These are phyloP conservation scores for Hydnomerulius pinastri DNA, from an alignment of 768 basidiomycete genomes.

Conservation along the genomic window DNA sequence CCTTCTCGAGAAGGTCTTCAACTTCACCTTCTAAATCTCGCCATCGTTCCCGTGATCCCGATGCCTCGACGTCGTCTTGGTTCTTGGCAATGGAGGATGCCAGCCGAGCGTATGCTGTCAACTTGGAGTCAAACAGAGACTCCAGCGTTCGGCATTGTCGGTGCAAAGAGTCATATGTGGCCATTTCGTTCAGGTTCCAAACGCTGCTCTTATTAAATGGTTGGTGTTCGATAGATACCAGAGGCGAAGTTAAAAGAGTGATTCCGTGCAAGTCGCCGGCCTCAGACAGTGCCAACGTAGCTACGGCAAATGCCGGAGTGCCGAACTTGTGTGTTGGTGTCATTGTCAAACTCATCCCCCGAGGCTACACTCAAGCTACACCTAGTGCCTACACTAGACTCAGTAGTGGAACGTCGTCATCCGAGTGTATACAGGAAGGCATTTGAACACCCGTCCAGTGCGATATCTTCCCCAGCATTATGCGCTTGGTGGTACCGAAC, in stretches of 20 bases:
- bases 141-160: constrained; percentile 93
- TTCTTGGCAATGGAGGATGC: constrained; percentile 64
- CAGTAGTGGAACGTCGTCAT: too few relatives aligned
- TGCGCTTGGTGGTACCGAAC: too few relatives aligned
- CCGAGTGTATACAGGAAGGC: too few relatives aligned
- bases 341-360: too few relatives aligned
- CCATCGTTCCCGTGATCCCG: constrained; percentile 72
- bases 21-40: constrained; percentile 84
- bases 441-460: too few relatives aligned
- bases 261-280: too few relatives aligned
- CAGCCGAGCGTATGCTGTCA: constrained; percentile 88
- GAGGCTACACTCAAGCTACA: too few relatives aligned
- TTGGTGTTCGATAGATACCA: too few relatives aligned
- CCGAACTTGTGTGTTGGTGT: too few relatives aligned
- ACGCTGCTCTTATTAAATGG: neutral
- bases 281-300: too few relatives aligned
- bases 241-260: neutral
- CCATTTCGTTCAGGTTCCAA: constrained; percentile 44
- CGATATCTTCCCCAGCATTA: too few relatives aligned
- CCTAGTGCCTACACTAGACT: too few relatives aligned
- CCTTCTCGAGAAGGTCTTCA: constrained; percentile 86
- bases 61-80: constrained; percentile 64
- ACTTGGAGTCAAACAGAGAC: constrained; percentile 86
- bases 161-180: constrained; percentile 85
- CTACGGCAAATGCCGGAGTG: constrained; percentile 17